Base-by-base conservation (phyloP, 345 rosid species). In the thale cress (Arabidopsis thaliana) region DNA sequence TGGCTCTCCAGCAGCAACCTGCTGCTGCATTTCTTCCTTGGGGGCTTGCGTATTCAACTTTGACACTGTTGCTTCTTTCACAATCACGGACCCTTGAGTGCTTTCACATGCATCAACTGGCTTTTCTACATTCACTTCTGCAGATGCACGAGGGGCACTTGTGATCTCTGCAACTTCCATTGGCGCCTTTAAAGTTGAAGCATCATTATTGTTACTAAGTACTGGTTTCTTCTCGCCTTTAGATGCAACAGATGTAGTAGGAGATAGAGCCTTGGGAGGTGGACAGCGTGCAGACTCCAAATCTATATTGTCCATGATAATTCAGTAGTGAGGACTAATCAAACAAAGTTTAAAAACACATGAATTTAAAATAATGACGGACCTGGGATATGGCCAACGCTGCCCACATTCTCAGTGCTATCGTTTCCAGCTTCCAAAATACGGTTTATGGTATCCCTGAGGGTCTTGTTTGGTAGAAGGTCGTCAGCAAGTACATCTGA, bases 391-490 rank as follows among this genome's bases (percentile, higher is more conserved):
- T 89, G 99, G 71, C 80, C 85, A 58, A 84, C 74, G 77, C 96
- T 93, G 56, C 94, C 94, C 14, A 82, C 93, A 74, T 89, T 92
- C 59, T 92, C 99, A 44, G 94, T 80, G 71, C 96, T 95, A 66
- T 89, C 90, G 72, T 85, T 89, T 66, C 97, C 97, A 14, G 98
- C 86, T 82, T 95, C 99, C 87, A 95, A 70, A 64, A 95, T 92
- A 24, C 97, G 97, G 60, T 85, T 89, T 66, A 95, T 95, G 1
- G 98, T 86, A 83, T 95, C 96, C 78, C 99, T 87, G 8, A 95
- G 86, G 16, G 97, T 92, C 86, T 89, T 92, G 76, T 95, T 95
- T 64, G 97, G 99, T 75, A 95, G 84, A 80, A 95, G 99, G 81
- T 95, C 98, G 55, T 95, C 98, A 6, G 99, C 99, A 34, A 90